phyloP scores from a whole-genome alignment of 306 rosid species.

The Gastrolobium villosum region DNA sequence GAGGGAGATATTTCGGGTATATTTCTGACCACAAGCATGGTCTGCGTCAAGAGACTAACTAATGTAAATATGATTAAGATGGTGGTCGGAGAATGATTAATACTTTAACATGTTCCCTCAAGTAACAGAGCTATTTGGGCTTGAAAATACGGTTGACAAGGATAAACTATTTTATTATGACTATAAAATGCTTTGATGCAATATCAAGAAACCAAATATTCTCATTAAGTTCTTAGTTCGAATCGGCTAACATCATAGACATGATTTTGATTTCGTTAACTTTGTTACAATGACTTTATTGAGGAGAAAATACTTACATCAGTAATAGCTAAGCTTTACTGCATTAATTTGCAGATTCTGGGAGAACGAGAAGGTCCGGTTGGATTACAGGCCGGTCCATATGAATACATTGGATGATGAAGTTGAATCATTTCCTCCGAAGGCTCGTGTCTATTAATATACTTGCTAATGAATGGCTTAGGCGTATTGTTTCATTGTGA shows the following conservation, averaged over 20 bases:
- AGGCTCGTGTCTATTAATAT: conserved; percentile 90
- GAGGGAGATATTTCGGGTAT: neutral
- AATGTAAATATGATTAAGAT: neutral
- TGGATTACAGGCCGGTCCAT: conserved; percentile 96
- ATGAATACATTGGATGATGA: conserved; percentile 90
- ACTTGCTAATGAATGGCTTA: conserved; percentile 26
- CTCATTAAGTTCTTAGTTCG: neutral
- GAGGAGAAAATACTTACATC: neutral
- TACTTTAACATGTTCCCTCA: neutral
- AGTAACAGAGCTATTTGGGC: neutral
- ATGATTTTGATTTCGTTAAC: conserved; percentile 13
- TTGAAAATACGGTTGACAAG: neutral
- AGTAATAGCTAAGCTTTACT: conserved; percentile 31
- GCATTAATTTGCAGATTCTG: conserved; percentile 71
- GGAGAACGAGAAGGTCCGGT: conserved; percentile 84
- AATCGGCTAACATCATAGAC: neutral
- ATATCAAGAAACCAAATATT: conserved; percentile 4
- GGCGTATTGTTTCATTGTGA: conserved; percentile 36
- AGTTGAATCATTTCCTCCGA: conserved; percentile 90
- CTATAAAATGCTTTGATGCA: neutral
- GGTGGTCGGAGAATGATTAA: neutral
- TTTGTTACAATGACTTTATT: conserved; percentile 4
- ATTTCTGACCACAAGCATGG: neutral
- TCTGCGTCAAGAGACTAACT: neutral
- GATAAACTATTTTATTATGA: neutral